Evolutionary conservation across 768 basidiomycete genomes (phyloP).

Genomic region (Strobilomyces dryophilus): DNA sequence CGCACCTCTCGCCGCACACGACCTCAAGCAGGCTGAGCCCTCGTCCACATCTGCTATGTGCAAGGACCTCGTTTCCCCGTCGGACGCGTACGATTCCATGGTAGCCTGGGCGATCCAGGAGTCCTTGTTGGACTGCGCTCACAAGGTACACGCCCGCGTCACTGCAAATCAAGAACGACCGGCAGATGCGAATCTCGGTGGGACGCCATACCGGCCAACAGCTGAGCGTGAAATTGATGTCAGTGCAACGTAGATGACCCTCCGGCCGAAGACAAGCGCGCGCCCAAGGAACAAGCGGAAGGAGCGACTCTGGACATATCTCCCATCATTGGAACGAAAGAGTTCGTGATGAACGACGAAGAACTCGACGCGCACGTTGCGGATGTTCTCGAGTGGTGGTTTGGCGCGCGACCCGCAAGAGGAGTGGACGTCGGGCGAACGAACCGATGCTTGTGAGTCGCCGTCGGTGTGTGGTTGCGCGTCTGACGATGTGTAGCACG

Average conservation of each 20-base stretch:
- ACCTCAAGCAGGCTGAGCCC: slow-evolving; percentile 3
- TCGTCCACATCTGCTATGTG: slow-evolving; percentile 5
- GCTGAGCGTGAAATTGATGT: slow-evolving; percentile 1
- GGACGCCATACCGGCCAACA: neutral
- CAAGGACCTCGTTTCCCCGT: slow-evolving; percentile 8
- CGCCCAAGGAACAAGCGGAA: neutral
- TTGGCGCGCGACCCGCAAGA: slow-evolving; percentile 58
- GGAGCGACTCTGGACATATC: slow-evolving; percentile 9
- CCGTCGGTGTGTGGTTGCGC: neutral
- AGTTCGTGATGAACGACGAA: slow-evolving; percentile 50
- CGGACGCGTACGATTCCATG: slow-evolving; percentile 12
- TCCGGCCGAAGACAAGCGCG: neutral
- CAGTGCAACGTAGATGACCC: slow-evolving; percentile 2
- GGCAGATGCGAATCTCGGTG: slow-evolving; percentile 8
- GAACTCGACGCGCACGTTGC: slow-evolving; percentile 52
- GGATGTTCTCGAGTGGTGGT: slow-evolving; percentile 70
- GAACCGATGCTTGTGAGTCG: slow-evolving; percentile 62
- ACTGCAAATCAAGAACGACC: neutral
- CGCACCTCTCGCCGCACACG: slow-evolving; percentile 5
- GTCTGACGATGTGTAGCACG: slow-evolving; percentile 34
- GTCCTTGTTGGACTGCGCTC: slow-evolving; percentile 18
- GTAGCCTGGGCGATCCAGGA: slow-evolving; percentile 32
- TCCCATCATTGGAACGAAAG: slow-evolving; percentile 61
- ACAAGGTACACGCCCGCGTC: neutral
- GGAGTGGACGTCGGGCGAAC: slow-evolving; percentile 65